phyloP scores from a whole-genome alignment of 805 yeast genomes.

The Saturnispora quitensis region DNA sequence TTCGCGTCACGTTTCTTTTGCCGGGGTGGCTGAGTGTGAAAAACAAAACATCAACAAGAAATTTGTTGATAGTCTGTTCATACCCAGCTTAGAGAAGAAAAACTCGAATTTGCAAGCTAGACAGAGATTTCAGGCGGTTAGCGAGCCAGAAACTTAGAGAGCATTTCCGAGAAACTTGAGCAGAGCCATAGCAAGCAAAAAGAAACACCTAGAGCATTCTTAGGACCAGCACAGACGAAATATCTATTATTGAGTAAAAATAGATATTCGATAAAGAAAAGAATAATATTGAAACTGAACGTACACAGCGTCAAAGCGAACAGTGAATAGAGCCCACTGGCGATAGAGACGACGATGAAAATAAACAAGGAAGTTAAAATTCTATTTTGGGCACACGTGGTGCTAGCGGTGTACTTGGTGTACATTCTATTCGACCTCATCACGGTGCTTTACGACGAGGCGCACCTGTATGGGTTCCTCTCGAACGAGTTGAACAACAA shows the following conservation, averaged over 20 bases:
- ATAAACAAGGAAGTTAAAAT: slow-evolving; percentile 63
- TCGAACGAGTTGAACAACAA: slow-evolving; percentile 52
- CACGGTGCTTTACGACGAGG: slow-evolving; percentile 64
- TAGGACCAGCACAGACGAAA: too few species aligned
- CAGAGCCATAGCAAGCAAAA: too few species aligned
- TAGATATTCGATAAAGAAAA: background rate
- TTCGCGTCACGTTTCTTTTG: background rate
- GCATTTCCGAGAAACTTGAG: too few species aligned
- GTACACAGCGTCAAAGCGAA: background rate
- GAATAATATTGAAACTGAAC: background rate
- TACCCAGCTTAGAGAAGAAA: background rate
- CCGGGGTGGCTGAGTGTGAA: background rate
- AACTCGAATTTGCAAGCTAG: background rate
- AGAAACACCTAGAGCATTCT: too few species aligned
- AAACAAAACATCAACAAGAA: background rate
- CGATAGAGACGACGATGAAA: background rate
- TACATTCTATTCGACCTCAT: slow-evolving; percentile 65
- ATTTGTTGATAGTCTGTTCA: background rate
- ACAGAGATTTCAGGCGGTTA: too few species aligned
- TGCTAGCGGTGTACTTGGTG: slow-evolving; percentile 43
- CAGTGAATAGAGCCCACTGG: background rate
- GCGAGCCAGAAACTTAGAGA: too few species aligned
- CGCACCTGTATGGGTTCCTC: slow-evolving; percentile 52
- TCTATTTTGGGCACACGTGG: slow-evolving; percentile 49
- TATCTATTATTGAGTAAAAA: too few species aligned